phyloP scores from a whole-genome alignment of 768 basidiomycete genomes.

The Boletus subcaerulescens region DNA sequence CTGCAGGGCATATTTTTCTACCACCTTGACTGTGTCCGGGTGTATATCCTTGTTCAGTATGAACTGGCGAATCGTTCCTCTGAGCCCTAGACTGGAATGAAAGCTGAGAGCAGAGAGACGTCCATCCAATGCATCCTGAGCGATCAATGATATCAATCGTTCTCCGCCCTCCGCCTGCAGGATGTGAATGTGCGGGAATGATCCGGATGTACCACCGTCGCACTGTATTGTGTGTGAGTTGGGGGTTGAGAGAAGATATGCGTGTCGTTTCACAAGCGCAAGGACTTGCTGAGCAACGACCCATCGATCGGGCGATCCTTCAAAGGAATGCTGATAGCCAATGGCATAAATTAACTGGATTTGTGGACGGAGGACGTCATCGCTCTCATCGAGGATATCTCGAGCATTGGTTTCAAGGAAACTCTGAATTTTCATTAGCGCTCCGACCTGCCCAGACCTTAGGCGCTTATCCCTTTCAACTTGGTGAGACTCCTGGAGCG shows the following conservation, averaged over 20 bases:
- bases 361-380: background rate
- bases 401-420: background rate
- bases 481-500: no score
- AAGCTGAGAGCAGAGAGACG: background rate
- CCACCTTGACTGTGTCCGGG: background rate
- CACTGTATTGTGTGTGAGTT: background rate
- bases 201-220: background rate
- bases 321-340: background rate
- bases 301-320: background rate
- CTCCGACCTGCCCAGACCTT: background rate
- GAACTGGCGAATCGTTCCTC: background rate
- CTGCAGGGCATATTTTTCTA: background rate
- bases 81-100: background rate
- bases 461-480: no score
- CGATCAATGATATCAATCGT: background rate
- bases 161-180: background rate
- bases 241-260: background rate
- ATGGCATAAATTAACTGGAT: background rate
- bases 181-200: background rate
- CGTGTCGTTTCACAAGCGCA: background rate
- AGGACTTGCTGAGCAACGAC: background rate
- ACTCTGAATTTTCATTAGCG: background rate
- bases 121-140: background rate
- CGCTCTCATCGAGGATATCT: background rate
- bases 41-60: background rate